Conservation (phyloP, 352 stramenopile genomes). For the Globisporangium iwayamae region DNA sequence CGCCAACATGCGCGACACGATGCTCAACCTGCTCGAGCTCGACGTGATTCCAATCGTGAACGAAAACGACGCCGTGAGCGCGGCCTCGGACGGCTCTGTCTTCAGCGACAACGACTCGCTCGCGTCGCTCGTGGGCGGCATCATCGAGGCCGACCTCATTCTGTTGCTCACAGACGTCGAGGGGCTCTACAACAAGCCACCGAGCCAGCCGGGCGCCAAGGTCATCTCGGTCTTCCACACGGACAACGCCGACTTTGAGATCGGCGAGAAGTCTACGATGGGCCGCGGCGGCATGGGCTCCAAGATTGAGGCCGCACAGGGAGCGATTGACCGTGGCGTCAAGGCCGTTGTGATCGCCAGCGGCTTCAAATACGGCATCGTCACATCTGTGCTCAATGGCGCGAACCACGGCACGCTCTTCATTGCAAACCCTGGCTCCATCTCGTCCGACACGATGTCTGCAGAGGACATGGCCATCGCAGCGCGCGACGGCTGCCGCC, state of each 20-base stretch:
- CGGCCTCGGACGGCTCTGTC: slow-evolving; percentile 61
- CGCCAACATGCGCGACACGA: slow-evolving; percentile 85
- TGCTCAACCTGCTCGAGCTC: slow-evolving; percentile 91
- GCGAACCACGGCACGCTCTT: slow-evolving; percentile 83
- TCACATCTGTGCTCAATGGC: slow-evolving; percentile 87
- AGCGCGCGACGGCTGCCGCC: slow-evolving; percentile 79
- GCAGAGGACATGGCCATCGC: slow-evolving; percentile 80
- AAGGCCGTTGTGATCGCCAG: slow-evolving; percentile 93
- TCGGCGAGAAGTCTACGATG: slow-evolving; percentile 76
- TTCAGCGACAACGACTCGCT: slow-evolving; percentile 98
- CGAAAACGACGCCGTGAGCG: slow-evolving; percentile 97
- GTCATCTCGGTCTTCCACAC: slow-evolving; percentile 72
- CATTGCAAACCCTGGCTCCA: slow-evolving; percentile 57
- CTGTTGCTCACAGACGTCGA: slow-evolving; percentile 97
- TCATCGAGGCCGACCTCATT: slow-evolving; percentile 92
- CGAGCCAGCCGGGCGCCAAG: slow-evolving; percentile 68
- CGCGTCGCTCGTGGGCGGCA: slow-evolving; percentile 80
- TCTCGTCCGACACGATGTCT: slow-evolving; percentile 34
- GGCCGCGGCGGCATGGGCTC: slow-evolving; percentile 94
- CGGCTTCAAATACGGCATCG: slow-evolving; percentile 91
- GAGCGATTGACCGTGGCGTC: slow-evolving; percentile 86
- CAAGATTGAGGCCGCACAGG: slow-evolving; percentile 91
- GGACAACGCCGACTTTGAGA: slow-evolving; percentile 59
- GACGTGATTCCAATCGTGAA: slow-evolving; percentile 98
- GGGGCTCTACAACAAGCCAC: slow-evolving; percentile 92